Evolutionary conservation across 2,329 filamentous ascomycete genomes (phyloP).

Genomic region (Aspergillus chevalieri): DNA sequence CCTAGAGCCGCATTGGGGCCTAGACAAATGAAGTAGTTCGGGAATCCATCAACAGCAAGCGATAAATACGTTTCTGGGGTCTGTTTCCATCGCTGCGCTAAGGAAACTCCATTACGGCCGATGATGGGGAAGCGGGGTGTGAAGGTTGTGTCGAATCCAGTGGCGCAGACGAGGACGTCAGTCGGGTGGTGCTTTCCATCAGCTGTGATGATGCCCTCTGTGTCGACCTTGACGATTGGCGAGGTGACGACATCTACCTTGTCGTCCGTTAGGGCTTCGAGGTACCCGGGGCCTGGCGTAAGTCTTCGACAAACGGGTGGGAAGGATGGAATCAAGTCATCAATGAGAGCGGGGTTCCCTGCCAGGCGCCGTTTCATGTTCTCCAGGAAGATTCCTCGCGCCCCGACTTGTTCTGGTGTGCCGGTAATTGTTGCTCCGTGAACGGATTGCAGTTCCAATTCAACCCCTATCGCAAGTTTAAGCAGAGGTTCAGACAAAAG

Average conservation of each 20-base stretch:
- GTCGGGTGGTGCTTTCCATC: conserved; percentile 29
- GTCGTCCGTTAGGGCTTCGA: conserved; percentile 56
- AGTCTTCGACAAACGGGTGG: conserved; percentile 36
- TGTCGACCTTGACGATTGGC: conserved; percentile 42
- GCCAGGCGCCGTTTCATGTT: conserved; percentile 30
- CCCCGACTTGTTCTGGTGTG: conserved; percentile 21
- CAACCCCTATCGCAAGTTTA: conserved; percentile 19
- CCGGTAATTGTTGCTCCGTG: conserved; percentile 24
- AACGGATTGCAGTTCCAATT: conserved; percentile 26
- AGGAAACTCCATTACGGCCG: conserved; percentile 20
- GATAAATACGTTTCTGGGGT: conserved; percentile 32
- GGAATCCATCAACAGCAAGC: conserved; percentile 28
- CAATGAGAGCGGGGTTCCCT: conserved; percentile 29
- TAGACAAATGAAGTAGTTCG: conserved; percentile 30
- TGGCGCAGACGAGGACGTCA: conserved; percentile 34
- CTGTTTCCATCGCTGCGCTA: conserved; percentile 25
- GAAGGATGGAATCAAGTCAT: conserved; percentile 32
- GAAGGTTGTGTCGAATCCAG: conserved; percentile 33
- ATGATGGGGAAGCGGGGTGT: conserved; percentile 30
- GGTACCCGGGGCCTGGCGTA: conserved; percentile 43
- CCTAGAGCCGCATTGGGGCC: conserved; percentile 29
- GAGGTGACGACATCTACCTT: conserved; percentile 57
- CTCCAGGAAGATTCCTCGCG: conserved; percentile 17
- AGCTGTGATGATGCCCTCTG: conserved; percentile 26
- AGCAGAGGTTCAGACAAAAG: not conserved